Percentiles rank a stretch among this genome's conserved stretches.
Evolutionary conservation across 345 rosid species (phyloP).

Genomic region (Populus simonii): DNA sequence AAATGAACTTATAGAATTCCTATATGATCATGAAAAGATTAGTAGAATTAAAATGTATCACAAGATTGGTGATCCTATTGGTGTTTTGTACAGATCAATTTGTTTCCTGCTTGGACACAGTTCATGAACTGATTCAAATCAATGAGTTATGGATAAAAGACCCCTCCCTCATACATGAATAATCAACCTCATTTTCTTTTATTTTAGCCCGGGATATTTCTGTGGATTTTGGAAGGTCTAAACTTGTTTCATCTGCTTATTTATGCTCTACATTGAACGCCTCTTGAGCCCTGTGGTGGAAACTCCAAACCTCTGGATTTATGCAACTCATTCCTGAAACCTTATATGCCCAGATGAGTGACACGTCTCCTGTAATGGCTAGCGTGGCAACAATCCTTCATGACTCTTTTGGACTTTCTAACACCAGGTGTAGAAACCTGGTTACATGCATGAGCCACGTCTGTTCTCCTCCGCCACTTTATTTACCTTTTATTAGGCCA

Average conservation of each 20-base stretch:
- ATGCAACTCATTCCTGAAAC: background rate
- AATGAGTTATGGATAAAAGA: slow-evolving; percentile 6
- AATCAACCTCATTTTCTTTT: background rate
- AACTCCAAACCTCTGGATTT: no score
- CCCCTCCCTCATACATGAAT: background rate
- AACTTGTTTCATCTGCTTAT: no score
- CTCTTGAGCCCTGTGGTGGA: no score
- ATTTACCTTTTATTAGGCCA: background rate
- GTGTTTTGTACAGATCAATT: slow-evolving; percentile 43
- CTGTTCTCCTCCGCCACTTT: background rate
- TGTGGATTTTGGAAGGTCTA: no score
- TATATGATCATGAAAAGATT: slow-evolving; percentile 13
- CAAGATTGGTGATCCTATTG: slow-evolving; percentile 20
- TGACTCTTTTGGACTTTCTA: background rate
- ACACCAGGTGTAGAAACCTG: background rate
- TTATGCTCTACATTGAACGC: no score
- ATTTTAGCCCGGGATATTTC: no score
- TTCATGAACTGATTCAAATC: slow-evolving; percentile 21
- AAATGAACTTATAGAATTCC: slow-evolving; percentile 19
- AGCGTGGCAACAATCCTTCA: background rate
- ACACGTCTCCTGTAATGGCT: background rate
- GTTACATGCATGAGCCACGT: background rate
- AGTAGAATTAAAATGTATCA: slow-evolving; percentile 21
- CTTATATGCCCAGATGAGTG: background rate
- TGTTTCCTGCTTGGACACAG: slow-evolving; percentile 22